phyloP scores from a whole-genome alignment of 2,329 filamentous ascomycete species.

The Clonostachys rosea region DNA sequence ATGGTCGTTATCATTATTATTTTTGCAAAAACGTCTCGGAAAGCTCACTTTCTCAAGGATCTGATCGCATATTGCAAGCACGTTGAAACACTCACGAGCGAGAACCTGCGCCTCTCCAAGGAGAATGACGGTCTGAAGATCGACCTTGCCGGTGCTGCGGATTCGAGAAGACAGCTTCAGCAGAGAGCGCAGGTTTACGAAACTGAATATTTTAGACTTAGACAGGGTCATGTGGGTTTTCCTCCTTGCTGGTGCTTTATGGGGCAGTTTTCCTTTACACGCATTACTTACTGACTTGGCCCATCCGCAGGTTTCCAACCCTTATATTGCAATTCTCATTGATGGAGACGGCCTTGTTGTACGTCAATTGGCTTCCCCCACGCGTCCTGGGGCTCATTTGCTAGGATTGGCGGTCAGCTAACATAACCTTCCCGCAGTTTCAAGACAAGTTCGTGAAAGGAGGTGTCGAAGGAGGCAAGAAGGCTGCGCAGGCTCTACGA shows the following conservation, averaged over 20 bases:
- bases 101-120: slow-evolving; percentile 35
- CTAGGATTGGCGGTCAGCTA: no score
- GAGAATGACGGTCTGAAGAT: slow-evolving; percentile 38
- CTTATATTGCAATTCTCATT: slow-evolving; percentile 56
- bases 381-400: no score
- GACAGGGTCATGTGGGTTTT: no score
- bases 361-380: slow-evolving; percentile 5
- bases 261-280: not conserved
- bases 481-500: slow-evolving; percentile 43
- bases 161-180: slow-evolving; percentile 44
- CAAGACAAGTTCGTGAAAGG: slow-evolving; percentile 47
- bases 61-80: slow-evolving; percentile 26
- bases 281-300: not conserved
- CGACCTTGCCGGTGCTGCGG: slow-evolving; percentile 44
- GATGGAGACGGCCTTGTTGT: slow-evolving; percentile 62
- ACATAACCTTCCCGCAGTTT: slow-evolving; percentile 36
- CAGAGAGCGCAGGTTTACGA: slow-evolving; percentile 17
- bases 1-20: no score
- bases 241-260: not conserved
- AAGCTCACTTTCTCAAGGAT: slow-evolving; percentile 12
- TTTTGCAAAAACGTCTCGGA: no score
- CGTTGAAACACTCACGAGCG: slow-evolving; percentile 35
- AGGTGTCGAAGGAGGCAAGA: slow-evolving; percentile 50
- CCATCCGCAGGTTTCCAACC: slow-evolving; percentile 42
- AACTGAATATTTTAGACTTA: not conserved